phyloP scores from a whole-genome alignment of 176 grass and related monocot genomes.

The Dactylis glomerata region DNA sequence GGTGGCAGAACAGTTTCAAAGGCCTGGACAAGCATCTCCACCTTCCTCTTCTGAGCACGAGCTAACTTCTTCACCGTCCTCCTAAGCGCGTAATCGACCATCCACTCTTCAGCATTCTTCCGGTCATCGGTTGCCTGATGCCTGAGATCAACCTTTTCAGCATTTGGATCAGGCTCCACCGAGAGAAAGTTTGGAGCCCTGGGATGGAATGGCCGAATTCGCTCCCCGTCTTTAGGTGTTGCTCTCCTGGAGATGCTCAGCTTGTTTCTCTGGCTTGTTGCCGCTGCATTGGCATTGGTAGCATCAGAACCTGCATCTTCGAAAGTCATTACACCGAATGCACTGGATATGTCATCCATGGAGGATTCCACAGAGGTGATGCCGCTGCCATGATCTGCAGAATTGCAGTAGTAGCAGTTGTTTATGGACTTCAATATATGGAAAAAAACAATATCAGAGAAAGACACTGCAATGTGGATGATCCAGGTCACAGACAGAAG shows the following conservation, averaged over 20 bases:
- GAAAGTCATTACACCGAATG: slow-evolving; percentile 36
- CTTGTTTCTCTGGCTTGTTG: slow-evolving; percentile 32
- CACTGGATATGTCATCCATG: slow-evolving; percentile 43
- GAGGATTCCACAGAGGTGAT: slow-evolving; percentile 23
- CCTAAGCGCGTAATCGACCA: slow-evolving; percentile 84
- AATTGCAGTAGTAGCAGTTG: background rate
- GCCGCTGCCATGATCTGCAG: background rate
- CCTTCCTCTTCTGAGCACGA: slow-evolving; percentile 41
- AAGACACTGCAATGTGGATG: no score
- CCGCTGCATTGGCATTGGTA: slow-evolving; percentile 13
- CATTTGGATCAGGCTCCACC: slow-evolving; percentile 42
- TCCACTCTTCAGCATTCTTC: slow-evolving; percentile 80
- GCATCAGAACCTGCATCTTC: slow-evolving; percentile 31
- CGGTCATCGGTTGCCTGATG: slow-evolving; percentile 60
- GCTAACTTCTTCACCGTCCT: slow-evolving; percentile 61
- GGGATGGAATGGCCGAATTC: slow-evolving; percentile 56
- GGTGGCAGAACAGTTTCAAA: slow-evolving; percentile 72
- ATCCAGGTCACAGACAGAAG: no score
- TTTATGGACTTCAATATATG: background rate
- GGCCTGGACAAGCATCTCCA: slow-evolving; percentile 82
- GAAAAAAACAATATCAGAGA: background rate
- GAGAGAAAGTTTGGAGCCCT: slow-evolving; percentile 61
- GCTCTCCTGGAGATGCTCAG: slow-evolving; percentile 33
- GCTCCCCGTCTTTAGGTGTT: slow-evolving; percentile 20
- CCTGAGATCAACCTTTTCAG: slow-evolving; percentile 78